Base-by-base conservation (phyloP, 371 early-diverging fungal genomes). In the Batkoa obscura region DNA sequence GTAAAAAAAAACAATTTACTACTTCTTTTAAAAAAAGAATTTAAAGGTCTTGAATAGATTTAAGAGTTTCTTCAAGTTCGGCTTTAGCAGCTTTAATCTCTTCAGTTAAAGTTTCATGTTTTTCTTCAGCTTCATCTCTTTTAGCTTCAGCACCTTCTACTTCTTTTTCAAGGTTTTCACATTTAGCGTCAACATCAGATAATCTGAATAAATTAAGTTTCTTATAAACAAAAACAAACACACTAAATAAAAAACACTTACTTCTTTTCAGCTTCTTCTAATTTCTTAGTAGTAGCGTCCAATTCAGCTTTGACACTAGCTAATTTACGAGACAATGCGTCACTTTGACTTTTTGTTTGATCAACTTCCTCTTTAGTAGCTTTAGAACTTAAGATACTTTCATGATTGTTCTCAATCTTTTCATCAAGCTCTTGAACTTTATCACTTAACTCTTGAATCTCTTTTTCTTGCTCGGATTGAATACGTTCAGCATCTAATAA, bases 21-120 rank as follows among this genome's bases (percentile, higher is more conserved):
- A 23, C 23, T 23, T 23, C 23, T 23, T 23, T 23, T 23, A 23
- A 23, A 23, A 23, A 23, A 23, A 23, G 23, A 15, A 53, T 15
- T 55, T 43, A 55, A 43, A 55, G 43, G 8, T 55, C 55, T 33
- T 55, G 55, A 43, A 55, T 43, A 2, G 55, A 55, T 43, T 55
- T 55, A 13, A 43, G 39, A 34, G 43, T 41, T 55, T 55, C 55
- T 23, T 55, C 55, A 2, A 55, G 17, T 30, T 55, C 55, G 10
- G 42, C 55, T 32, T 55, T 55, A 13, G 55, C 55, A 38, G 43
- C 31, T 43, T 55, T 55, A 34, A 55, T 43, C 34, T 55, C 55
- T 43, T 55, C 43, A 3, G 12, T 33, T 15, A 55, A 43, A 30
- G 30, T 17, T 55, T 55, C 55, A 43, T 55, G 15, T 43, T 41